Percentiles rank a stretch among this genome's conserved stretches.
phyloP scores from a whole-genome alignment of 2,329 filamentous ascomycete genomes.

The Monilinia fructigena region DNA sequence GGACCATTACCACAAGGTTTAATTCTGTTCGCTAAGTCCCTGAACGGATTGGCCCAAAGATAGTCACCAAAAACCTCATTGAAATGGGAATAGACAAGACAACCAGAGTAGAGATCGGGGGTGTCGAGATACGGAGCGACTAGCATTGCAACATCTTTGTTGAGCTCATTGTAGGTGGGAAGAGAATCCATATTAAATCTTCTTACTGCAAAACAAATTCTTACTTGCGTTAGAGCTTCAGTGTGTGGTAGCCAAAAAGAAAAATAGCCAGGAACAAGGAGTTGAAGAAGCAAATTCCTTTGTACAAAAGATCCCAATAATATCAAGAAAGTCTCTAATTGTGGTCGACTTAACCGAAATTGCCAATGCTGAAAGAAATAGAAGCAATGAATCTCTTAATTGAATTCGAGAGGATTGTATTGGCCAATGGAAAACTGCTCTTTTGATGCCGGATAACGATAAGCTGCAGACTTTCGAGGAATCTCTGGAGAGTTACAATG shows the following conservation, averaged over 20 bases:
- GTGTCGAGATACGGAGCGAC: constrained; percentile 29
- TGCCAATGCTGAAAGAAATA: not conserved
- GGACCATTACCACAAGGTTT: constrained; percentile 27
- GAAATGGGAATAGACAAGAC: constrained; percentile 28
- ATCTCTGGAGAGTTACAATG: not conserved
- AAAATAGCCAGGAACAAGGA: not conserved
- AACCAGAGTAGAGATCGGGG: constrained; percentile 22
- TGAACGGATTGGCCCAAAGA: constrained; percentile 33
- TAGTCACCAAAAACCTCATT: constrained; percentile 23
- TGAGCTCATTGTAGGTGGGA: constrained; percentile 9
- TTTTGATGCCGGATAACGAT: not conserved
- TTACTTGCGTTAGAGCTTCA: not conserved
- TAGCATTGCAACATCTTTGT: constrained; percentile 11
- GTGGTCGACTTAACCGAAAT: not conserved
- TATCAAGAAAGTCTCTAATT: not conserved
- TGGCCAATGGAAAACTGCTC: not conserved
- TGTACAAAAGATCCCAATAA: not conserved
- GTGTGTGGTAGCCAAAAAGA: not conserved
- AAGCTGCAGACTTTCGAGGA: not conserved
- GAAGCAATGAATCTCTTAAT: not conserved
- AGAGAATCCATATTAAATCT: constrained; percentile 5
- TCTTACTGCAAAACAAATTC: not conserved
- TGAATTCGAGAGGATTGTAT: not conserved
- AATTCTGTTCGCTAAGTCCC: constrained; percentile 17
- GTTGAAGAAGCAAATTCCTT: not conserved